Evolutionary conservation across 2,329 filamentous ascomycete genomes (phyloP), one percentile per base, ranked within the genome.

Genomic region (Fusarium pseudoanthophilum): DNA sequence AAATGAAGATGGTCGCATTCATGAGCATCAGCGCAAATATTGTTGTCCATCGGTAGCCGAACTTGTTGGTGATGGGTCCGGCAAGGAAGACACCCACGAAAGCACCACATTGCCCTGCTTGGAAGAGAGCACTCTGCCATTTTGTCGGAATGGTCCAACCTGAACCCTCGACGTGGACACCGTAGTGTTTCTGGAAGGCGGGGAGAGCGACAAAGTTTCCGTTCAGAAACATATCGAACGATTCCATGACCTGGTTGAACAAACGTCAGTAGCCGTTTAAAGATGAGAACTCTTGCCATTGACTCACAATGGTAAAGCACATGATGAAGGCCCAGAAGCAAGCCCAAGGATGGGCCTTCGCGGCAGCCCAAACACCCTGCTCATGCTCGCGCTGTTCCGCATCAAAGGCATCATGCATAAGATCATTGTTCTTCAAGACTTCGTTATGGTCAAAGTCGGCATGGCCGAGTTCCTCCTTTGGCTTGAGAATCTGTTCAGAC

Each of bases 291-390:
- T n/a, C 3, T 16, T 21, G 30, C 16, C 8, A 24, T 32, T 8
- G 28, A 60, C 84, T 81, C 46, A 86, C 85, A 75, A 86, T 86
- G 7, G 85, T 86, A 73, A 84, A 86, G 53, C 83, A 86, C 84
- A 86, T 86, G 64, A 80, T 78, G 58, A 86, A 86, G 0, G 84
- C 85, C 84, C 85, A 87, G n/a, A 85, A 78, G 32, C 82, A 82
- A 56, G 85, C 85, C 82, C 81, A 82, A 14, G 85, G 85, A 51
- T 86, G 82, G 1, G 66, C 76, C 71, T 82, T 81, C n/a, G 79
- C 79, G 0, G 83, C 82, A 42, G 78, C 75, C 79, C 82, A 81
- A 10, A 83, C 75, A 1, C 80, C 78, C 80, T 83, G 80, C 34
- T 83, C 71, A 71, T 84, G 82, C 76, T 86, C 85, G 37, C 74